A percentile compares a stretch with the other conserved stretches of the same genome.
phyloP scores from a whole-genome alignment of 768 basidiomycete species.

The Mycena rosella region DNA sequence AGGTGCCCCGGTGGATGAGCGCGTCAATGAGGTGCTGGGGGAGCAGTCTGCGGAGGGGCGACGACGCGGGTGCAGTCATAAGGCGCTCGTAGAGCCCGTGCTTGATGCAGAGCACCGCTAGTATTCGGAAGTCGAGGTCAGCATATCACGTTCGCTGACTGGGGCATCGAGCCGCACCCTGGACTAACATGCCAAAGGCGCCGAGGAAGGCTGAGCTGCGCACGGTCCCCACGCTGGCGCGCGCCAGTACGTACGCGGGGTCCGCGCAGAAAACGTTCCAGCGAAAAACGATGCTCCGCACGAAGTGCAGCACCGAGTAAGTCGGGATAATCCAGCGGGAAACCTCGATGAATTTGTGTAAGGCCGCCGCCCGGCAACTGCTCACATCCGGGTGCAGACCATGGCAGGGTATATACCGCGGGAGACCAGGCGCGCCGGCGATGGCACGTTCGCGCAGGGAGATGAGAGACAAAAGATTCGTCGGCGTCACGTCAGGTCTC shows the following conservation, averaged over 20 bases:
- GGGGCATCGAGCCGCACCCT: slow-evolving; percentile 64
- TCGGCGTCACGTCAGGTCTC: slow-evolving; percentile 63
- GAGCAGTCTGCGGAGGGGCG: slow-evolving; percentile 51
- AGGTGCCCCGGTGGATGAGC: slow-evolving; percentile 77
- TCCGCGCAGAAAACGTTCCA: slow-evolving; percentile 72
- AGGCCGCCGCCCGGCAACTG: slow-evolving; percentile 69
- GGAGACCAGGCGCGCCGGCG: slow-evolving; percentile 58
- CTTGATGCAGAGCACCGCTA: slow-evolving; percentile 78
- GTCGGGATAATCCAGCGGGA: slow-evolving; percentile 87
- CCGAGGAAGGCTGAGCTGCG: slow-evolving; percentile 92
- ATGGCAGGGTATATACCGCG: slow-evolving; percentile 71
- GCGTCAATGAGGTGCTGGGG: slow-evolving; percentile 65
- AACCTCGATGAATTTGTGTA: slow-evolving; percentile 82
- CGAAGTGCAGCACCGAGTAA: slow-evolving; percentile 91
- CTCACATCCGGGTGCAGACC: slow-evolving; percentile 81
- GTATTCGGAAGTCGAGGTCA: not conserved
- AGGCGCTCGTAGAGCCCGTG: slow-evolving; percentile 67
- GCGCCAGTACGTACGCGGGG: slow-evolving; percentile 75
- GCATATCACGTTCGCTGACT: not conserved
- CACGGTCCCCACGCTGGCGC: slow-evolving; percentile 77
- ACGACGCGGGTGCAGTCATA: slow-evolving; percentile 47
- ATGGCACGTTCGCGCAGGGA: slow-evolving; percentile 53
- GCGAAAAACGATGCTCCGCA: slow-evolving; percentile 89
- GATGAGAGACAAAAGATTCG: slow-evolving; percentile 63
- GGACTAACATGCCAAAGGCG: slow-evolving; percentile 84